A percentile compares a stretch with the other conserved stretches of the same genome.
phyloP scores from a whole-genome alignment of 2,329 filamentous ascomycete species.

The Pseudopyrenochaeta lycopersici region DNA sequence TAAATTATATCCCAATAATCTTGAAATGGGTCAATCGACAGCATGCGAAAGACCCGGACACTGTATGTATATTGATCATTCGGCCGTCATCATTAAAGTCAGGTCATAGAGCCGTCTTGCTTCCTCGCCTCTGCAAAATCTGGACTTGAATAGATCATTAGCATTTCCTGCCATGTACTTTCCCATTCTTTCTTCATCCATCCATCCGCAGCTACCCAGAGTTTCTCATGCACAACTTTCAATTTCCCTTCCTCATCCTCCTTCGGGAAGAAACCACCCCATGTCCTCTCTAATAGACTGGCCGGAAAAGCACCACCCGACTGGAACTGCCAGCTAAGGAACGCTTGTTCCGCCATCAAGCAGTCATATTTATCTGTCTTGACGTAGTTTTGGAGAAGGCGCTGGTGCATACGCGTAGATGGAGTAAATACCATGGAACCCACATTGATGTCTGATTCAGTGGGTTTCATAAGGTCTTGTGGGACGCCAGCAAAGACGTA shows the following conservation, averaged over 20 bases:
- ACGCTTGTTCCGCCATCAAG: conserved; percentile 45
- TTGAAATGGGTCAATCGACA: too few relatives aligned
- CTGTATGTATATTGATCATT: too few relatives aligned
- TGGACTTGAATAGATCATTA: conserved; percentile 30
- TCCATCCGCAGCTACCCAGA: conserved; percentile 32
- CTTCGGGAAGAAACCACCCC: conserved; percentile 38
- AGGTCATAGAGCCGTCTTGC: conserved; percentile 9
- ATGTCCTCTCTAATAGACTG: conserved; percentile 32
- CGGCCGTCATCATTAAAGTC: too few relatives aligned
- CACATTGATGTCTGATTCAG: conserved; percentile 39
- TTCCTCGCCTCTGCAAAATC: conserved; percentile 27
- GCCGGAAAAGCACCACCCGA: conserved; percentile 38
- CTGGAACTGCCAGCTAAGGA: conserved; percentile 45
- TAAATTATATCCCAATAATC: too few relatives aligned
- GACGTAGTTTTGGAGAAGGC: conserved; percentile 43
- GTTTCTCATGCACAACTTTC: conserved; percentile 48
- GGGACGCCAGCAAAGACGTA: conserved; percentile 41
- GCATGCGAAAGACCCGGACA: too few relatives aligned
- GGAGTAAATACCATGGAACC: conserved; percentile 45
- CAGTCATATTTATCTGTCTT: conserved; percentile 42
- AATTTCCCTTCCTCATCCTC: conserved; percentile 34
- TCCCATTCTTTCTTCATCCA: conserved; percentile 40
- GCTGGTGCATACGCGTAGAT: conserved; percentile 37
- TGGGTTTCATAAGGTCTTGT: conserved; percentile 21
- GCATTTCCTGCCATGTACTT: conserved; percentile 34